phyloP scores from a whole-genome alignment of 2,329 filamentous ascomycete genomes.

The Xylariaceae sp. region DNA sequence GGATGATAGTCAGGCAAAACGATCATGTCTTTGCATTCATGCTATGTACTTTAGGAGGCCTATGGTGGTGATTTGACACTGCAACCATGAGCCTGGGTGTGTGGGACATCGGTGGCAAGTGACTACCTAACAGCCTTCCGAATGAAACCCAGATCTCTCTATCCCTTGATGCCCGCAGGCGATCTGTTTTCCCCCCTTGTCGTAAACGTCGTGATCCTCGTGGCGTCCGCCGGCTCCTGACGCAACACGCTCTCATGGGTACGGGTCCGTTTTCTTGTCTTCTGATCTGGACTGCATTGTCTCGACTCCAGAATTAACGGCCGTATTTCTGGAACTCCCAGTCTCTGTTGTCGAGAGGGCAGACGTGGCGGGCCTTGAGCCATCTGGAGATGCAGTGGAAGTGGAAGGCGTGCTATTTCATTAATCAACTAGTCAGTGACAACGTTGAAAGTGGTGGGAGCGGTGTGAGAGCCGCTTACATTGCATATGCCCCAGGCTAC shows the following conservation, averaged over 20 bases:
- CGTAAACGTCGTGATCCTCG: no score
- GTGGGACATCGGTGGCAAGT: no score
- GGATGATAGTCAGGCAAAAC: conserved; percentile 11
- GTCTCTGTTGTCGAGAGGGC: conserved; percentile 93
- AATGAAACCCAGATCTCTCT: no score
- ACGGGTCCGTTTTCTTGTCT: no score
- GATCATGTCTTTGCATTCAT: conserved; percentile 17
- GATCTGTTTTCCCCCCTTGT: no score
- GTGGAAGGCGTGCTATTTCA: conserved; percentile 87
- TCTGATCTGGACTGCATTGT: no score
- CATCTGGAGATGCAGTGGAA: conserved; percentile 99
- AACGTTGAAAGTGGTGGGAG: background rate
- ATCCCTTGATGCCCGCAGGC: no score
- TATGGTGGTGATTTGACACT: no score
- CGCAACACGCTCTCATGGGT: no score
- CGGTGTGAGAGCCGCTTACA: conserved; percentile 54
- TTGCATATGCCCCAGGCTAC: conserved; percentile 99
- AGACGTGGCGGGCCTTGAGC: conserved; percentile 98
- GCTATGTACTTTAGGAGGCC: conserved; percentile 14
- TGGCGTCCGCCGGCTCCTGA: no score
- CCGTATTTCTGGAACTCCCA: conserved; percentile 99
- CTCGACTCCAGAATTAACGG: conserved; percentile 39
- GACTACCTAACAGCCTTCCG: no score
- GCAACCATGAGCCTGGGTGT: no score
- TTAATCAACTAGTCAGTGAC: conserved; percentile 32